phyloP scores from a whole-genome alignment of 2,329 filamentous ascomycete genomes.

The Scolecobasidium constrictum region DNA sequence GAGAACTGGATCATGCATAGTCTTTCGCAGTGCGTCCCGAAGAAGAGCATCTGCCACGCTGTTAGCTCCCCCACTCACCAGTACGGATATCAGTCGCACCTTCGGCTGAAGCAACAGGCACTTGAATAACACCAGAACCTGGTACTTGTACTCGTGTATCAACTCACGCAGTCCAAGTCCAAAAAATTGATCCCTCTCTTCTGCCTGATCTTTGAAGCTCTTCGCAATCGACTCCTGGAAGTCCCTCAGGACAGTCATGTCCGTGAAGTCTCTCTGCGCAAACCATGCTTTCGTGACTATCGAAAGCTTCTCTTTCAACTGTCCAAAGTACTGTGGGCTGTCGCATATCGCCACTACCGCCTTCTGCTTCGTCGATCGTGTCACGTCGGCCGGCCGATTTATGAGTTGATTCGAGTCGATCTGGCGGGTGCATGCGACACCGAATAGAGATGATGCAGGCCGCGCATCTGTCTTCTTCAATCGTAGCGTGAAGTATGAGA shows the following conservation, averaged over 20 bases:
- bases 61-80: too few species aligned
- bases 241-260: slow-evolving; percentile 77
- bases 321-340: slow-evolving; percentile 79
- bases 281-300: slow-evolving; percentile 96
- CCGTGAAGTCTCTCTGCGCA: slow-evolving; percentile 82
- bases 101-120: slow-evolving; percentile 90
- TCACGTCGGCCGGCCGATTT: slow-evolving; percentile 76
- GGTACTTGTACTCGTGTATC: slow-evolving; percentile 87
- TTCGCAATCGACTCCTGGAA: slow-evolving; percentile 78
- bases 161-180: slow-evolving; percentile 80
- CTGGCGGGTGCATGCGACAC: slow-evolving; percentile 90
- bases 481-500: slow-evolving; percentile 93
- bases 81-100: slow-evolving; percentile 38
- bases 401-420: slow-evolving; percentile 69
- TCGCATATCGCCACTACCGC: slow-evolving; percentile 93
- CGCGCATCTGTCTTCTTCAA: slow-evolving; percentile 33
- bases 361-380: slow-evolving; percentile 95
- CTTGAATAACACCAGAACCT: slow-evolving; percentile 89
- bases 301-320: slow-evolving; percentile 78
- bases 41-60: slow-evolving; percentile 84
- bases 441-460: slow-evolving; percentile 76
- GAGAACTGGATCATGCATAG: slow-evolving; percentile 99
- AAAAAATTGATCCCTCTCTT: slow-evolving; percentile 75
- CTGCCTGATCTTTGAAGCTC: slow-evolving; percentile 50
- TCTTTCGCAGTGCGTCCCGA: slow-evolving; percentile 88